Percentiles rank a stretch among this genome's conserved stretches.
Evolutionary conservation across 2,329 filamentous ascomycete genomes (phyloP).

Genomic region (Diaporthe eres): DNA sequence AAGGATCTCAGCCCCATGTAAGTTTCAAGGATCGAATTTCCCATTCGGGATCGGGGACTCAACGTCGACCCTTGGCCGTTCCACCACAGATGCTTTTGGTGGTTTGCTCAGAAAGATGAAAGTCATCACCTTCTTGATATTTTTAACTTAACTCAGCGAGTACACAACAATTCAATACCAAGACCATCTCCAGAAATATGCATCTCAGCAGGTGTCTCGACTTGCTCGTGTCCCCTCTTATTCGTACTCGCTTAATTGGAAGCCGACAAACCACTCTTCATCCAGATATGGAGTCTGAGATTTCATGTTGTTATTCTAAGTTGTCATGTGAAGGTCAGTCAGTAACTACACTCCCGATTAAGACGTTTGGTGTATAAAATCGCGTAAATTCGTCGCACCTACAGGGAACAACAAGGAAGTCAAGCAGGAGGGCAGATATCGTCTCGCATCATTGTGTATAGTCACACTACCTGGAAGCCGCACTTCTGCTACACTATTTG

Average conservation of each 20-base stretch:
- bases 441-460: not conserved
- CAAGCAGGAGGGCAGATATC: not conserved
- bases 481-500: not conserved
- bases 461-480: not conserved
- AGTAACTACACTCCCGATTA: too few relatives aligned
- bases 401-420: too few relatives aligned
- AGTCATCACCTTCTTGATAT: not conserved
- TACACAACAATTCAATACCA: too few relatives aligned
- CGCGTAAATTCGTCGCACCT: too few relatives aligned
- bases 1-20: slow-evolving; percentile 11
- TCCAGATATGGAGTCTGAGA: not conserved
- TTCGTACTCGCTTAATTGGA: not conserved
- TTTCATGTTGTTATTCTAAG: not conserved
- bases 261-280: not conserved
- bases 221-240: not conserved
- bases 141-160: not conserved
- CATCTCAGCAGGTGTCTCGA: too few relatives aligned
- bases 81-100: not conserved
- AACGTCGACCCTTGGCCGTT: not conserved
- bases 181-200: not conserved
- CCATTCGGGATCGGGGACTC: not conserved
- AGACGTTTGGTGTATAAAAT: too few relatives aligned
- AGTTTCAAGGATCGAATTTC: slow-evolving; percentile 26
- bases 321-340: too few relatives aligned
- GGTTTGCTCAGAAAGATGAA: too few relatives aligned